Base-by-base conservation (phyloP, 2,329 filamentous ascomycete species). In the Stachybotrys echinatus region DNA sequence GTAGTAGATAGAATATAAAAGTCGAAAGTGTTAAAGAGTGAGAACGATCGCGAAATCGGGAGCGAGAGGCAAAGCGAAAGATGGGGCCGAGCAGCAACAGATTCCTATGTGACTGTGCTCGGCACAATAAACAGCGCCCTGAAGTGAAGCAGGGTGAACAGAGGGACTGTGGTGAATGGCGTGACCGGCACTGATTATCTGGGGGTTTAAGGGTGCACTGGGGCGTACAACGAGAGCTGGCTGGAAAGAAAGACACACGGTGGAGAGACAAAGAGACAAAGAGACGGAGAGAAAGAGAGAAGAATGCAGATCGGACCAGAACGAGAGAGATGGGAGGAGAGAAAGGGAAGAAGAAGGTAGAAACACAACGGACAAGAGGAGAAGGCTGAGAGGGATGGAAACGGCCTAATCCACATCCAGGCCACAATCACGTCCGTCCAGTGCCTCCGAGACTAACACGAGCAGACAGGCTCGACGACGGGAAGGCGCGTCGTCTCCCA, bases 261-360 rank as follows among this genome's bases (percentile, higher is more conserved):
- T n/a, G 20, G 47, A 31, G 27, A 45, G 47, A 52, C 19, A 31
- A 27, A 43, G 46, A 47, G 39, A 50, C 27, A 49, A 53, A 45
- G 50, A 40, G 23, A 42, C 43, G 50, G 23, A 49, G 49, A 55
- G 48, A 53, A 40, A 55, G 43, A 54, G 46, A 48, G 48, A 53
- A 51, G n/a, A n/a, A n/a, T 50, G 39, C 40, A 48, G 51, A 51
- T 47, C 52, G 49, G 54, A 44, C 14, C 20, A 44, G 21, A 44
- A 7, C 34, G 31, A 17, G 38, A 42, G 38, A 21, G 40, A 49
- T 34, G 45, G 48, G 49, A 48, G 42, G 49, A 51, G 51, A n/a
- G 42, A 53, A 49, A 42, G 42, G 45, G 50, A 47, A 49, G 47
- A 20, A 8, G 48, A 37, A 49, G 39, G 48, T 42, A 49, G 40